phyloP scores from a whole-genome alignment of 108 stramenopile species.

The Poteriospumella lacustris region DNA sequence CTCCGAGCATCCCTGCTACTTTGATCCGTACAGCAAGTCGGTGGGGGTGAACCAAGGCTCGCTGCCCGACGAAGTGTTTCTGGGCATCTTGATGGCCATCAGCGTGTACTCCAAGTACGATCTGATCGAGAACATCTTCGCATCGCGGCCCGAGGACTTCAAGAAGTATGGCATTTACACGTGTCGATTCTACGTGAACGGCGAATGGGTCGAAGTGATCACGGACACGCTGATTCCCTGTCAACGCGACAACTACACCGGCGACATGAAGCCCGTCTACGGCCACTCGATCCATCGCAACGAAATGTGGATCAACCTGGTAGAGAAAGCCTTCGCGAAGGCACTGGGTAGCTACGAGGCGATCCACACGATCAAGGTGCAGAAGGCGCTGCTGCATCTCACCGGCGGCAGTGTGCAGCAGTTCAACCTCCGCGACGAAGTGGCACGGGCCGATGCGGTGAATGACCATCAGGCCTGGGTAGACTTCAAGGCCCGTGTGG shows the following conservation, averaged over 20 bases:
- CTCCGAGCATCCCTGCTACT: slow-evolving; percentile 46
- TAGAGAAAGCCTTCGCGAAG: slow-evolving; percentile 61
- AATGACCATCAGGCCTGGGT: slow-evolving; percentile 12
- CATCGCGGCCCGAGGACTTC: slow-evolving; percentile 53
- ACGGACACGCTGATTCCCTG: slow-evolving; percentile 53
- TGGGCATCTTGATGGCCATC: slow-evolving; percentile 49
- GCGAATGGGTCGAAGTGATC: slow-evolving; percentile 54
- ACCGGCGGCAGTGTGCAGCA: slow-evolving; percentile 36
- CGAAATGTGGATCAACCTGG: slow-evolving; percentile 49
- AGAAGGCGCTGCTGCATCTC: slow-evolving; percentile 55
- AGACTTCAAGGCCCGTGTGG: background rate
- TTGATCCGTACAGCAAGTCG: slow-evolving; percentile 29
- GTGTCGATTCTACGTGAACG: slow-evolving; percentile 58
- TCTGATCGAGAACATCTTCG: slow-evolving; percentile 53
- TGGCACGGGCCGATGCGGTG: background rate
- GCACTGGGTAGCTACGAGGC: slow-evolving; percentile 55
- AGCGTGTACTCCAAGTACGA: slow-evolving; percentile 30
- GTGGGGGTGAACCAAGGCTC: slow-evolving; percentile 39
- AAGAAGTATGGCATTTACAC: slow-evolving; percentile 55
- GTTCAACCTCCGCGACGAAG: background rate
- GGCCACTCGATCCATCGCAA: slow-evolving; percentile 39
- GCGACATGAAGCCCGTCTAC: slow-evolving; percentile 36
- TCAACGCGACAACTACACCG: background rate
- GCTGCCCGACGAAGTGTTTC: slow-evolving; percentile 45
- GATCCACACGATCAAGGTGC: slow-evolving; percentile 35